Evolutionary conservation across 495 filamentous ascomycete species (phyloP).

Genomic region (Aspergillus saccharolyticus): DNA sequence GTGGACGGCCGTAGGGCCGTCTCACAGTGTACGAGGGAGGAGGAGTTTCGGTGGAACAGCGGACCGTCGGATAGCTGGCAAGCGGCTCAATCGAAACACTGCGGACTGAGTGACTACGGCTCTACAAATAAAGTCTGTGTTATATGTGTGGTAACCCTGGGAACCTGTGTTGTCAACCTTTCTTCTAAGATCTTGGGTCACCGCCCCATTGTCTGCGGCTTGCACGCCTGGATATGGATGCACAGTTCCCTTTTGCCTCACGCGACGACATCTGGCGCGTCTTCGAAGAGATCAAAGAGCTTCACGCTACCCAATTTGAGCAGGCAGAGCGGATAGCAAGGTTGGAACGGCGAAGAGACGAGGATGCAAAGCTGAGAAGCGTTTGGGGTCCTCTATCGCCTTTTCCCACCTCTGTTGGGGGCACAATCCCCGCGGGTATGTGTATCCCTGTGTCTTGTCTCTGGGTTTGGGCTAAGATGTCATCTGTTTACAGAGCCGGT

Average conservation of each 20-base stretch:
- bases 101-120: not conserved
- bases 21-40: slow-evolving; percentile 38
- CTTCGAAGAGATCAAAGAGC: slow-evolving; percentile 79
- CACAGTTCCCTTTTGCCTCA: slow-evolving; percentile 58
- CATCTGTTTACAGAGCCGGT: slow-evolving; percentile 53
- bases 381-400: slow-evolving; percentile 78
- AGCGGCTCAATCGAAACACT: not conserved
- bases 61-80: slow-evolving; percentile 2
- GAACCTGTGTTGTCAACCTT: slow-evolving; percentile 3
- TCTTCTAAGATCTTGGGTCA: slow-evolving; percentile 9
- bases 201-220: slow-evolving; percentile 11
- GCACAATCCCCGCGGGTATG: slow-evolving; percentile 72
- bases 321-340: slow-evolving; percentile 75
- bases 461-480: slow-evolving; percentile 6
- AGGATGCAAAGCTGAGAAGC: slow-evolving; percentile 76
- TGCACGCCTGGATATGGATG: slow-evolving; percentile 49
- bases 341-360: slow-evolving; percentile 77
- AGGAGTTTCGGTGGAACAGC: slow-evolving; percentile 22
- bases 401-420: slow-evolving; percentile 65
- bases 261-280: slow-evolving; percentile 81
- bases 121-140: not conserved
- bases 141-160: slow-evolving; percentile 6
- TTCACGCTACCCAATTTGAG: slow-evolving; percentile 71
- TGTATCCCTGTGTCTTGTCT: slow-evolving; percentile 7
- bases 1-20: slow-evolving; percentile 48